phyloP scores from a whole-genome alignment of 805 yeast species.

The Barnettozyma salicaria region DNA sequence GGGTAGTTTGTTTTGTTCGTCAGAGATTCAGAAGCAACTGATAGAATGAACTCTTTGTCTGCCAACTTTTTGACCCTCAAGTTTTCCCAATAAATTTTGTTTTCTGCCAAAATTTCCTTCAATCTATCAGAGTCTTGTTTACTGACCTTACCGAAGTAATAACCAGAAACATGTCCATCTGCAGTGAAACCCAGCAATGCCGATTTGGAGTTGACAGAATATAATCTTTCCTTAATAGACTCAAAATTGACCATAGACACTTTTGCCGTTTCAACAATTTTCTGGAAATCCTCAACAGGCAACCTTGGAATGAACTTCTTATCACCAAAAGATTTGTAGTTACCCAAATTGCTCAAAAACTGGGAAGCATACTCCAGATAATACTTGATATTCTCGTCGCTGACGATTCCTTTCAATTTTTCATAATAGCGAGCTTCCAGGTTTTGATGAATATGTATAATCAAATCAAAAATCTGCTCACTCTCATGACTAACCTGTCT shows the following conservation, averaged over 20 bases:
- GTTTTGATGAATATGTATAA: slow-evolving; percentile 50
- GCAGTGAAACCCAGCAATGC: slow-evolving; percentile 73
- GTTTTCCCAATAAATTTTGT: slow-evolving; percentile 71
- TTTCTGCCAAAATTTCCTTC: slow-evolving; percentile 56
- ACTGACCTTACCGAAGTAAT: slow-evolving; percentile 54
- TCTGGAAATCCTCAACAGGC: slow-evolving; percentile 39
- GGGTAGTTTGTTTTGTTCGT: slow-evolving; percentile 53
- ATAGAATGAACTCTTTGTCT: slow-evolving; percentile 46
- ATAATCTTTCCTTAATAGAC: slow-evolving; percentile 44
- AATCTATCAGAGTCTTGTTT: slow-evolving; percentile 60
- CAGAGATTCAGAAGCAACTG: slow-evolving; percentile 60
- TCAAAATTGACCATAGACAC: slow-evolving; percentile 29
- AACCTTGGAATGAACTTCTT: slow-evolving; percentile 74
- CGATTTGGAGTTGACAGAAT: slow-evolving; percentile 39
- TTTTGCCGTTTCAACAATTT: slow-evolving; percentile 39
- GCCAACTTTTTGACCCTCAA: slow-evolving; percentile 60
- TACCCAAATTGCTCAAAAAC: slow-evolving; percentile 68
- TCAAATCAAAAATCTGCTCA: slow-evolving; percentile 66
- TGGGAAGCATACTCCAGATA: slow-evolving; percentile 75
- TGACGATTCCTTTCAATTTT: slow-evolving; percentile 32
- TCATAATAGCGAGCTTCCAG: slow-evolving; percentile 44
- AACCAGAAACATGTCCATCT: slow-evolving; percentile 67
- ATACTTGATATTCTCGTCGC: slow-evolving; percentile 21
- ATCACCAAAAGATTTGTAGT: slow-evolving; percentile 85
- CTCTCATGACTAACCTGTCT: slow-evolving; percentile 81